A percentile compares a stretch with the other conserved stretches of the same genome.
Evolutionary conservation across 2,329 filamentous ascomycete species (phyloP).

Genomic region (Botryotinia calthae): DNA sequence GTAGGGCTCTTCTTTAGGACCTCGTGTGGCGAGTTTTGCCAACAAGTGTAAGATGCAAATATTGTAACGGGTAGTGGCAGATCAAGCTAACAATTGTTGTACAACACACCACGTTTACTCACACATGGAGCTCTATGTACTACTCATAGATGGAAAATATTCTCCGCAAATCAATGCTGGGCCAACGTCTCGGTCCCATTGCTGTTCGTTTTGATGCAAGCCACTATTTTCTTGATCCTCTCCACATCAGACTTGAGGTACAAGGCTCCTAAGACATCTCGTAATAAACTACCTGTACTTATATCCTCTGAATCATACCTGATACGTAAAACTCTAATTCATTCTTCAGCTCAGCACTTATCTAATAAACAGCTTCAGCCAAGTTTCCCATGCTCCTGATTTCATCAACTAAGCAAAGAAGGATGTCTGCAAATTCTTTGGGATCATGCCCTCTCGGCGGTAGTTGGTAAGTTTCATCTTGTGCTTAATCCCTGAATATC

Average conservation of each 20-base stretch:
- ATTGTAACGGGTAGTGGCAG: slow-evolving; percentile 1
- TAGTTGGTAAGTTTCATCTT: not conserved
- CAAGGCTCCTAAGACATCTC: not conserved
- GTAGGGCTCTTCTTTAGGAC: not conserved
- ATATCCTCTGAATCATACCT: not conserved
- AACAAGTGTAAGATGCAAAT: not conserved
- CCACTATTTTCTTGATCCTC: not conserved
- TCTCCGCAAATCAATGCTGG: not conserved
- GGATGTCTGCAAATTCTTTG: not conserved
- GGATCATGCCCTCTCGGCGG: slow-evolving; percentile 8
- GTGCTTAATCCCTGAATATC: not conserved
- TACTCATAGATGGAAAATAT: not conserved
- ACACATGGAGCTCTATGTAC: not conserved
- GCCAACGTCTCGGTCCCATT: no score
- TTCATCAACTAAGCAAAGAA: not conserved
- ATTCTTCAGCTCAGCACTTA: not conserved
- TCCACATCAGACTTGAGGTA: not conserved
- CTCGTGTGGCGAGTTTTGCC: not conserved
- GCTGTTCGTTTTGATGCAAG: not conserved
- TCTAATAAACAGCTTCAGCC: not conserved
- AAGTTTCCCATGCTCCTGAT: not conserved
- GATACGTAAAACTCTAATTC: not conserved
- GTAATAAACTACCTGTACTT: no score
- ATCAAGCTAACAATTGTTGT: not conserved
- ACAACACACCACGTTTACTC: not conserved